Base-by-base conservation (phyloP, 2,329 filamentous ascomycete species). In the Alternaria brassicae region DNA sequence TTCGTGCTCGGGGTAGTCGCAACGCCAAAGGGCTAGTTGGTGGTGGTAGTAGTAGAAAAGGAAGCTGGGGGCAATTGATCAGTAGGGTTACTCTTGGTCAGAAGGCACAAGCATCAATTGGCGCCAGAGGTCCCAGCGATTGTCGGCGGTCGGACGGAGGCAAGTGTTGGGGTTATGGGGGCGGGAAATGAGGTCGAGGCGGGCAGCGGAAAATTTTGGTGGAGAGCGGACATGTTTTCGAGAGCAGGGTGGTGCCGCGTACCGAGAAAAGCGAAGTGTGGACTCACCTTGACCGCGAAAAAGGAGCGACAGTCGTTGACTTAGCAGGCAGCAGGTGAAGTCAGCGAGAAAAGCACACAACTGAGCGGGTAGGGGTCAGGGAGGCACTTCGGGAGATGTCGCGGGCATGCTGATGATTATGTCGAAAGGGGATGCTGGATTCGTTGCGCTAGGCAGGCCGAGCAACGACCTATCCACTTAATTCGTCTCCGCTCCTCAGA, bases 141-240 rank as follows among this genome's bases (percentile, higher is more conserved):
- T 9, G 44, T 40, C 48, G 60, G 57, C 61, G 62, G 64, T 23
- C 60, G 59, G 63, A 50, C 61, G 61, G 60, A 49, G 39, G 56
- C 49, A 58, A 56, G 58, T 55, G 63, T 65, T 65, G 65, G 69
- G 58, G 67, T 49, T 59, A 61, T 63, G 62, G 69, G 62, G 62
- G 66, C 58, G 70, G 64, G 67, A 71, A 72, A 71, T 72, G 67
- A 70, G 62, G 44, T 59, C 56, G 63, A 67, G 67, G 50, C 55
- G 63, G 63, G 65, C 57, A 63, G 66, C 66, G 70, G 71, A 75
- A 74, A 75, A 70, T 76, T 76, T 75, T 73, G 69, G 68, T 69
- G 67, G 51, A 65, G 67, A 56, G 73, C 68, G 67, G 70, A 75
- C 58, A 68, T 66, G 65, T 60, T 30, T 42, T 59, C 49, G 56